Percentiles rank a stretch among this genome's conserved stretches.
These are phyloP conservation scores for Quercus bicolor DNA, from an alignment of 306 rosid genomes.

Conservation along the genomic window DNA sequence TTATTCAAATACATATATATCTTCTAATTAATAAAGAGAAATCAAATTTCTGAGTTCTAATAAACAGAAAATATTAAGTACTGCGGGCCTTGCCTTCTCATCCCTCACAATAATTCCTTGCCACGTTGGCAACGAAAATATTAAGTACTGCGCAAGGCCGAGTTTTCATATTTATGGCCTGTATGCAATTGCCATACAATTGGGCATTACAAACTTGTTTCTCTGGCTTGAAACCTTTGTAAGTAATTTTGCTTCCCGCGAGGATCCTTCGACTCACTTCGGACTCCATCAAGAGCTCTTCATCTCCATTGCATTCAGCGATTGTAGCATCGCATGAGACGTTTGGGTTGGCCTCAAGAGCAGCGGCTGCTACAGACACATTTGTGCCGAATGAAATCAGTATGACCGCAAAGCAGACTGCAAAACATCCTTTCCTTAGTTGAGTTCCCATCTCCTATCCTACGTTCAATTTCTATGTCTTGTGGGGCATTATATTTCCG, in stretches of 20 bases:
- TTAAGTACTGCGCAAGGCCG: no score
- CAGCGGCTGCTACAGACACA: not conserved
- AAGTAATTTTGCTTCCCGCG: no score
- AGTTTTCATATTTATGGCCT: not conserved
- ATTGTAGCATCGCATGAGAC: not conserved
- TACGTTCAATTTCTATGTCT: not conserved
- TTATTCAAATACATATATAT: no score
- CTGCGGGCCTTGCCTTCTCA: not conserved
- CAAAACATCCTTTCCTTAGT: not conserved
- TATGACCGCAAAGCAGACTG: not conserved
- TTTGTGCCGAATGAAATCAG: not conserved
- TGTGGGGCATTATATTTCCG: not conserved
- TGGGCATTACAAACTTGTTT: not conserved
- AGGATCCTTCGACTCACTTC: not conserved
- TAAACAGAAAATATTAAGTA: not conserved
- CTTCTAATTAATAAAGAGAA: no score
- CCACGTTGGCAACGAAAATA: not conserved
- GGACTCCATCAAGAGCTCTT: not conserved
- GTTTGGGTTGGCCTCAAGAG: not conserved
- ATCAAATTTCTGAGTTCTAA: not conserved
- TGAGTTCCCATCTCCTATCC: not conserved
- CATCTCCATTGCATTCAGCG: not conserved
- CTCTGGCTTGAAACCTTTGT: no score
- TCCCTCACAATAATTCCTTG: not conserved
- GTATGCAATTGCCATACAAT: not conserved